Conservation (phyloP, 2,329 filamentous ascomycete genomes). For the Rhexocercosporidium sp. region DNA sequence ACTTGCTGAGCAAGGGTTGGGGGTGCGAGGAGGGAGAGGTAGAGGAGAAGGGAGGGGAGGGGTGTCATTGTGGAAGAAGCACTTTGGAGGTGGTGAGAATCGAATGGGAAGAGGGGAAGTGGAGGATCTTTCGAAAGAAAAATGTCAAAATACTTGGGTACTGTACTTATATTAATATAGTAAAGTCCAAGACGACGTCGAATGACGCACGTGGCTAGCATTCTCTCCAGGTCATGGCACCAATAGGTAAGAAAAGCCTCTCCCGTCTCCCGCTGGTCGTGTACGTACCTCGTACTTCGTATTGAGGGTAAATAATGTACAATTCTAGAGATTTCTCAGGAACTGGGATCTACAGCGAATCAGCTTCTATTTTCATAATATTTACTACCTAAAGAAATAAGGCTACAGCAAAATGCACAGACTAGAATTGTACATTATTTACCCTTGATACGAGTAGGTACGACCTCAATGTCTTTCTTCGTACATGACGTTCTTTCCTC, state of each 20-base stretch:
- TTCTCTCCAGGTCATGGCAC: neutral
- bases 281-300: too few relatives aligned
- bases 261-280: too few relatives aligned
- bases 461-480: neutral
- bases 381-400: too few relatives aligned
- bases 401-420: too few relatives aligned
- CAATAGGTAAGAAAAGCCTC: neutral
- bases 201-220: constrained; percentile 2
- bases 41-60: neutral
- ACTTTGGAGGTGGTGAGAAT: neutral
- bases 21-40: neutral
- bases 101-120: neutral
- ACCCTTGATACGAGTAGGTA: too few relatives aligned
- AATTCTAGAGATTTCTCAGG: too few relatives aligned
- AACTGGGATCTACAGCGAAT: too few relatives aligned
- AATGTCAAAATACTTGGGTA: neutral
- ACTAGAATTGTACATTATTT: too few relatives aligned
- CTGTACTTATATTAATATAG: neutral
- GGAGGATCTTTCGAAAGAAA: neutral
- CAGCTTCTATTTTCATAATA: too few relatives aligned
- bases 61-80: neutral
- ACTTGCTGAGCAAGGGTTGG: constrained; percentile 1
- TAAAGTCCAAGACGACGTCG: neutral
- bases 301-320: too few relatives aligned
- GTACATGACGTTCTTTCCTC: neutral